Percentiles rank a stretch among this genome's conserved stretches.
Conservation (phyloP, 495 filamentous ascomycete species). For the Beverwykella pulmonaria region DNA sequence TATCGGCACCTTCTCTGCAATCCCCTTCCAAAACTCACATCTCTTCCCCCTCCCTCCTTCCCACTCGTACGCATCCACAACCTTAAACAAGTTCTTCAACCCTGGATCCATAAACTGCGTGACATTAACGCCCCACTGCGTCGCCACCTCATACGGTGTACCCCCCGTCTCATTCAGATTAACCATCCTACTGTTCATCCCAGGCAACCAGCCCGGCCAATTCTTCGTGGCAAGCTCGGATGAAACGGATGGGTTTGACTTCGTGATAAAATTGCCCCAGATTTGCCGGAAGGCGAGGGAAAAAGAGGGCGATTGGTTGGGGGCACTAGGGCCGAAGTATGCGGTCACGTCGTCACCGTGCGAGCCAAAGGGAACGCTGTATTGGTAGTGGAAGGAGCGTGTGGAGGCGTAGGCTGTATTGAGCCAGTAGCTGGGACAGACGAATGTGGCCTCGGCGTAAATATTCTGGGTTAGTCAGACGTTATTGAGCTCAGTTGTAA, state of each 20-base stretch:
- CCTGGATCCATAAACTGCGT: constrained; percentile 49
- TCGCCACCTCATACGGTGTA: constrained; percentile 33
- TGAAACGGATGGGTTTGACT: constrained; percentile 56
- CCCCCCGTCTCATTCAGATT: constrained; percentile 62
- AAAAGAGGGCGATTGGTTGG: constrained; percentile 44
- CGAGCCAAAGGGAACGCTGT: constrained; percentile 60
- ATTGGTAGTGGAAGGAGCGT: constrained; percentile 61
- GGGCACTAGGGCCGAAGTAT: constrained; percentile 52
- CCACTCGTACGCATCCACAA: constrained; percentile 57
- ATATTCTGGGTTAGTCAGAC: constrained; percentile 50
- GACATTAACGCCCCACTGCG: constrained; percentile 23
- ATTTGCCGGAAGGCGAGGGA: constrained; percentile 45
- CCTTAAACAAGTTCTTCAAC: constrained; percentile 51
- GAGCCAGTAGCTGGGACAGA: constrained; percentile 66
- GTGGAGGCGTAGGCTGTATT: constrained; percentile 57
- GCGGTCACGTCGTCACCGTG: constrained; percentile 59
- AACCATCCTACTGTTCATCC: constrained; percentile 32
- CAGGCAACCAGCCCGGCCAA: constrained; percentile 1
- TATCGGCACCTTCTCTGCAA: constrained; percentile 54
- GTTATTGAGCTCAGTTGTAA: not conserved
- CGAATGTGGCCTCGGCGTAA: constrained; percentile 63
- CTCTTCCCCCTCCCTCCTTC: constrained; percentile 60
- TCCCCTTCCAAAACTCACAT: constrained; percentile 61
- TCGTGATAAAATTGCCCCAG: constrained; percentile 60
- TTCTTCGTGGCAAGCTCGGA: constrained; percentile 44